These are phyloP conservation scores for Begonia fuchsioides DNA, from an alignment of 306 rosid genomes.

Conservation along the genomic window DNA sequence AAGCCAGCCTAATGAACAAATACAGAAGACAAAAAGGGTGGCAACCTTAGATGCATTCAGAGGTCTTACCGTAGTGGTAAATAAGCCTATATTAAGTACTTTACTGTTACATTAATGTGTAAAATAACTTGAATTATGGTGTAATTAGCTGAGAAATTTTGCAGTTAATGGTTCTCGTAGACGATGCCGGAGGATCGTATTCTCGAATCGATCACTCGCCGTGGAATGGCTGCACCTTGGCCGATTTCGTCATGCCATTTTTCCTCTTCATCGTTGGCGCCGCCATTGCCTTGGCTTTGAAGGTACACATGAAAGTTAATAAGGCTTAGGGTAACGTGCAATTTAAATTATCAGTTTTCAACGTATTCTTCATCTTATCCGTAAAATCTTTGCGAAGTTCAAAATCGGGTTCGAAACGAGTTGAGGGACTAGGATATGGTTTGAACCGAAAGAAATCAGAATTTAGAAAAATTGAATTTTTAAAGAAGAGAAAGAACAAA, in stretches of 20 bases:
- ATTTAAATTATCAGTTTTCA: background rate
- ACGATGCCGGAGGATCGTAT: constrained; percentile 72
- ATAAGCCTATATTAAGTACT: background rate
- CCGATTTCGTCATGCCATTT: constrained; percentile 88
- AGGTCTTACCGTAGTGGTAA: constrained; percentile 86
- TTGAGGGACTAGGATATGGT: no score
- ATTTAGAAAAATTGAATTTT: no score
- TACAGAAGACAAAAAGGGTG: constrained; percentile 50
- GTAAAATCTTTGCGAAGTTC: no score
- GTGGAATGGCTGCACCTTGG: constrained; percentile 89
- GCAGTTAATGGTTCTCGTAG: constrained; percentile 78
- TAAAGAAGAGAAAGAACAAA: no score
- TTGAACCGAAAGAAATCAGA: no score
- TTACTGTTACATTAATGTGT: background rate
- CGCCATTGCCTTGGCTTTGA: constrained; percentile 77
- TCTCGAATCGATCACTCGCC: constrained; percentile 81
- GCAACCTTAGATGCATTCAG: constrained; percentile 83
- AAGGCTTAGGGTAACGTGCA: background rate
- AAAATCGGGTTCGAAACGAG: no score
- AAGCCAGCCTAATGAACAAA: constrained; percentile 1
- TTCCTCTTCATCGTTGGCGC: constrained; percentile 91
- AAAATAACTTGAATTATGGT: no score
- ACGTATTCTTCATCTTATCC: background rate
- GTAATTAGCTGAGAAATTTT: background rate
- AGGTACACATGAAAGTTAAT: constrained; percentile 18